Conservation (phyloP, 2,329 filamentous ascomycete genomes). For the Aureobasidium sp. region DNA sequence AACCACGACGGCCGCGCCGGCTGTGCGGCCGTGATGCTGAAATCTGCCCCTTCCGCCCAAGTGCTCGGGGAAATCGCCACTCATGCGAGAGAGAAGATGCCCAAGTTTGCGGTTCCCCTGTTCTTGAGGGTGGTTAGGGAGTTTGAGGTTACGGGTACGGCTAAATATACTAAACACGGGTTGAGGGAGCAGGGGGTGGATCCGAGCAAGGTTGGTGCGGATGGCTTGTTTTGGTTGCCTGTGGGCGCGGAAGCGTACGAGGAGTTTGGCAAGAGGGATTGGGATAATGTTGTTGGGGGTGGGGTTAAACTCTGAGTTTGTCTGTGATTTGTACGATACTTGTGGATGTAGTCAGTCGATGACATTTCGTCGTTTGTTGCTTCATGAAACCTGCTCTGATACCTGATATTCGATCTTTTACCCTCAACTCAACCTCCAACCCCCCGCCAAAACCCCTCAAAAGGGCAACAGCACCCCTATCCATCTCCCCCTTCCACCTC, state of each 20-base stretch:
- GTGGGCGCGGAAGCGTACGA: constrained; percentile 52
- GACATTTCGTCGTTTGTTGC: neutral
- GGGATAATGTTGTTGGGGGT: constrained; percentile 58
- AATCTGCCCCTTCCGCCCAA: constrained; percentile 20
- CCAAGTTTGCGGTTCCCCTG: constrained; percentile 65
- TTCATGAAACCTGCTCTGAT: neutral
- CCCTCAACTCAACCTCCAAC: neutral
- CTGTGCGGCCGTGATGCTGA: constrained; percentile 60
- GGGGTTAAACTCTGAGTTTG: constrained; percentile 54
- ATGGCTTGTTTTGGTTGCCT: constrained; percentile 58
- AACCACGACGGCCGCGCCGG: constrained; percentile 77
- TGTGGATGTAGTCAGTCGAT: neutral
- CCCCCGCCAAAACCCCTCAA: neutral
- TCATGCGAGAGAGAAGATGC: constrained; percentile 51
- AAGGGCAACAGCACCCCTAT: neutral
- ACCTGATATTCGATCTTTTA: neutral
- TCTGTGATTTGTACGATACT: neutral
- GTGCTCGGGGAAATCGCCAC: constrained; percentile 51
- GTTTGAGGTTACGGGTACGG: constrained; percentile 66
- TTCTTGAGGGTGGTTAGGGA: constrained; percentile 62
- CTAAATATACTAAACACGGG: constrained; percentile 77
- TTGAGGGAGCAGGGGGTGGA: constrained; percentile 67
- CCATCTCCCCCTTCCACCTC: no score
- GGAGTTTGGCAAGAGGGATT: constrained; percentile 57
- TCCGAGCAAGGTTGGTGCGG: constrained; percentile 43